These are phyloP conservation scores for Amanita molliuscula DNA, from an alignment of 768 basidiomycete species.

Conservation along the genomic window DNA sequence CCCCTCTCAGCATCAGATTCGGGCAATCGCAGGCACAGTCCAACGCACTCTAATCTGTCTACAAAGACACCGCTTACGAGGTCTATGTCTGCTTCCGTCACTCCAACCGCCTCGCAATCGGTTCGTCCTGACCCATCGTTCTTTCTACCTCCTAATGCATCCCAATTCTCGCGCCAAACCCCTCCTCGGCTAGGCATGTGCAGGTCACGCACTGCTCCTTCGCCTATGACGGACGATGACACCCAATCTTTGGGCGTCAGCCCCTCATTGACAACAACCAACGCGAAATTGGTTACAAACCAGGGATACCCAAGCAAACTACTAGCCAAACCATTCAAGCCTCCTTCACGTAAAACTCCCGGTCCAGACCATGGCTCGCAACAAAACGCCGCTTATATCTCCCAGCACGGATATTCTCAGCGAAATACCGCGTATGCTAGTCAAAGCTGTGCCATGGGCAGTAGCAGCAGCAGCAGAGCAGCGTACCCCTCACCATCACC, in stretches of 20 bases:
- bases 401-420: not conserved
- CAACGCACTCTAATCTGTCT: not conserved
- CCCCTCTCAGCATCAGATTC: not conserved
- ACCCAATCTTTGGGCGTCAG: not conserved
- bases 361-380: not conserved
- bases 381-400: not conserved
- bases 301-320: not conserved
- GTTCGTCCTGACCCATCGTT: not conserved
- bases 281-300: not conserved
- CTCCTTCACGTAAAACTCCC: not conserved
- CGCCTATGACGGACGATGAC: not conserved
- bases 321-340: not conserved
- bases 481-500: slow-evolving; percentile 3
- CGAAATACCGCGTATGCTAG: not conserved
- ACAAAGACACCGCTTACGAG: not conserved
- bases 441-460: not conserved
- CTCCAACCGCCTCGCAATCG: not conserved
- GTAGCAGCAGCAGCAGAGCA: not conserved
- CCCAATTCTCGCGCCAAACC: not conserved
- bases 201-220: slow-evolving; percentile 2
- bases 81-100: not conserved
- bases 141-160: not conserved
- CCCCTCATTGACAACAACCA: not conserved
- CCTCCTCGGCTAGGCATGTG: slow-evolving; percentile 1
- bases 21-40: not conserved